Percentiles rank a stretch among this genome's conserved stretches.
Conservation (phyloP, 2,329 filamentous ascomycete genomes). For the Calonectria pauciramosa region DNA sequence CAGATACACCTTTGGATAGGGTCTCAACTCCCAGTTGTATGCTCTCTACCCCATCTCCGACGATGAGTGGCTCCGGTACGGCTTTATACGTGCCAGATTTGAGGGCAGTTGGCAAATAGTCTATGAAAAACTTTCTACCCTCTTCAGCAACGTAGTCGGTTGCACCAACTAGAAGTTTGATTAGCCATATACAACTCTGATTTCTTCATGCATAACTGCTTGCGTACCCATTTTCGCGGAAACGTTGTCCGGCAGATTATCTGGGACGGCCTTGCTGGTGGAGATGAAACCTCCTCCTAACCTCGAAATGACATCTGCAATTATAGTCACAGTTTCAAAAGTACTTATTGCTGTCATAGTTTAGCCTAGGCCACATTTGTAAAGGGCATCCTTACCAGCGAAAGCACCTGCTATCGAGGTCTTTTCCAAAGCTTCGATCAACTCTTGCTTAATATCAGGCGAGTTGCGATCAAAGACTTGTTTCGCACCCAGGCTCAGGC, state of each 20-base stretch:
- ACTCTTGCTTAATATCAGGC: background rate
- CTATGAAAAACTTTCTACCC: background rate
- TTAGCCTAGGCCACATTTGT: background rate
- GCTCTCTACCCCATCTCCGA: background rate
- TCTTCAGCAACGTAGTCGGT: background rate
- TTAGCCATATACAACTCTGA: background rate
- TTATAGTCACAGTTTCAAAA: background rate
- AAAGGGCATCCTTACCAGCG: background rate
- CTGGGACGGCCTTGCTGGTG: background rate
- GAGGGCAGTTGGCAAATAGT: background rate
- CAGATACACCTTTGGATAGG: background rate
- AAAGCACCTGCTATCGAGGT: background rate
- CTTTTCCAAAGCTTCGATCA: background rate
- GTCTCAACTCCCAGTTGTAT: background rate
- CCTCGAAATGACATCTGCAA: background rate
- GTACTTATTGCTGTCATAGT: background rate
- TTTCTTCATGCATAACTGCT: no score
- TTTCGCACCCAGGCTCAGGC: background rate
- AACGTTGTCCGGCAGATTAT: background rate
- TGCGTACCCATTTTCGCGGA: background rate
- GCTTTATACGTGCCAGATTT: background rate
- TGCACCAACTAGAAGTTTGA: background rate
- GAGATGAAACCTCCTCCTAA: background rate
- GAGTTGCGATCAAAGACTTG: background rate
- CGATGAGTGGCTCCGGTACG: background rate